phyloP scores from a whole-genome alignment of 768 basidiomycete species.

The Pulveroboletus sp. region DNA sequence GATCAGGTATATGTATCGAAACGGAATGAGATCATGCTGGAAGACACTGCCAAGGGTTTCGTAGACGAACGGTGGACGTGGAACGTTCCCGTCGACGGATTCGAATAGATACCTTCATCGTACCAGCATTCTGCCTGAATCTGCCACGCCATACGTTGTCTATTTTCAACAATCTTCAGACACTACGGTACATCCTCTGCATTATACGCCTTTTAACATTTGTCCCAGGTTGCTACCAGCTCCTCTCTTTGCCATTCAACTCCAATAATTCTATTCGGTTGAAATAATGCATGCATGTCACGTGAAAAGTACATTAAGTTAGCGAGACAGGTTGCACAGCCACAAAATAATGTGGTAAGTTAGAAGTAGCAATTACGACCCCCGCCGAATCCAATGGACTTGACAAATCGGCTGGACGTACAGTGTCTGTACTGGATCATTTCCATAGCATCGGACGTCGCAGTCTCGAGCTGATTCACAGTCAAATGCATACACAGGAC shows the following conservation, averaged over 20 bases:
- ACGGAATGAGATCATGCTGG: constrained; percentile 90
- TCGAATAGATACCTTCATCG: constrained; percentile 41
- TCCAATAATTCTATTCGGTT: constrained; percentile 14
- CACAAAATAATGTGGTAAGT: no score
- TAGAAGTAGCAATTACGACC: no score
- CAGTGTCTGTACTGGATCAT: background rate
- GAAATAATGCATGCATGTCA: constrained; percentile 8
- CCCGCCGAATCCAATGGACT: no score
- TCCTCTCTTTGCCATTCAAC: background rate
- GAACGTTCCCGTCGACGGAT: constrained; percentile 72
- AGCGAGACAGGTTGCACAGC: no score
- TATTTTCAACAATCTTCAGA: constrained; percentile 1
- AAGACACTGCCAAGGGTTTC: constrained; percentile 92
- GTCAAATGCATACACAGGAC: background rate
- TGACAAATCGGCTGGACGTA: background rate
- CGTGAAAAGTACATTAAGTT: background rate
- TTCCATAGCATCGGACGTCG: background rate
- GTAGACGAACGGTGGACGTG: constrained; percentile 82
- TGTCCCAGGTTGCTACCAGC: constrained; percentile 1
- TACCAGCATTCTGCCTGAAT: background rate
- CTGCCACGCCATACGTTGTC: background rate
- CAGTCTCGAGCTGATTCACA: background rate
- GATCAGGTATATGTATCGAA: constrained; percentile 90
- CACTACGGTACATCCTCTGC: background rate
- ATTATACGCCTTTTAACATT: constrained; percentile 1